Conservation (phyloP, 192 early-diverging fungal species). For the Gigaspora rosea region DNA sequence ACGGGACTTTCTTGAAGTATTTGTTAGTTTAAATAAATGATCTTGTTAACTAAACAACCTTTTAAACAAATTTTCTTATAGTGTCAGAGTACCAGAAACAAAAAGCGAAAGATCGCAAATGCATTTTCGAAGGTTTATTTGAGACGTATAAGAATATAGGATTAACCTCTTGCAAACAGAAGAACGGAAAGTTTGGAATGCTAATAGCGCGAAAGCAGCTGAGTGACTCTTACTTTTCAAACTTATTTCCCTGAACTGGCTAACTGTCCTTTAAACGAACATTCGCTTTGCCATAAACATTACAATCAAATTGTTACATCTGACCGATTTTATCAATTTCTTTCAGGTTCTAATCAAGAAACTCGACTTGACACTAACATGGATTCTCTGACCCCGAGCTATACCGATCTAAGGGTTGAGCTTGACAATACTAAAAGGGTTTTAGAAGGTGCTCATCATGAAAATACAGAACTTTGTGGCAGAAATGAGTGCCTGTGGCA, state of each 20-base stretch:
- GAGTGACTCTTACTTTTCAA: too few species aligned
- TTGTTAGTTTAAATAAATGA: not conserved
- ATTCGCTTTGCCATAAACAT: too few species aligned
- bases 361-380: too few species aligned
- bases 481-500: not conserved
- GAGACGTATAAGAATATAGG: not conserved
- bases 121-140: not conserved
- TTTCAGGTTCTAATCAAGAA: not conserved
- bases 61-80: slow-evolving; percentile 12
- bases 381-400: too few species aligned
- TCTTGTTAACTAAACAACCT: too few species aligned
- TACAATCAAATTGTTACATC: too few species aligned
- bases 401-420: not conserved
- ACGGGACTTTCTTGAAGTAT: too few species aligned
- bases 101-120: not conserved
- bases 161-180: not conserved
- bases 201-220: too few species aligned
- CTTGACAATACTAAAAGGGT: not conserved
- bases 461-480: not conserved
- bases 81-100: slow-evolving; percentile 20
- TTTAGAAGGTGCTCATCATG: not conserved
- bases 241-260: too few species aligned
- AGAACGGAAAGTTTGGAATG: not conserved
- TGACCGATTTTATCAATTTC: too few species aligned
- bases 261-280: too few species aligned